Percentiles rank a stretch among this genome's conserved stretches.
phyloP scores from a whole-genome alignment of 2,329 filamentous ascomycete species.

The Paraphaeosphaeria minitans region DNA sequence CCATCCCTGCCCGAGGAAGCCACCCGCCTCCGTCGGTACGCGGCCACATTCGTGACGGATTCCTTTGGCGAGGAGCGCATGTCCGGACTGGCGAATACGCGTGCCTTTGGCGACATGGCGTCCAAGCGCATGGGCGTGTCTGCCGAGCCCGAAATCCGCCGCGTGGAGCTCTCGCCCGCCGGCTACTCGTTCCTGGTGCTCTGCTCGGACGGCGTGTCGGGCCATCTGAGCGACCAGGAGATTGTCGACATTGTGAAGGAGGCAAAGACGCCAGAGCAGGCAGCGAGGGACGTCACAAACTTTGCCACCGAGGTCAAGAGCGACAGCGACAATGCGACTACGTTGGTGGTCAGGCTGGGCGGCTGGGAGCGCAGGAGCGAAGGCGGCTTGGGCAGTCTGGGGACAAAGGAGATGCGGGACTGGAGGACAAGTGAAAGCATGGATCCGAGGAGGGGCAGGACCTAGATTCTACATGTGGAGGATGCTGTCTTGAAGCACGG shows the following conservation, averaged over 20 bases:
- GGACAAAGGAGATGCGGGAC: slow-evolving; percentile 89
- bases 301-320: slow-evolving; percentile 84
- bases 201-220: slow-evolving; percentile 86
- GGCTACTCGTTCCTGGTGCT: slow-evolving; percentile 90
- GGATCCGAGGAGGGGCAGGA: slow-evolving; percentile 75
- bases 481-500: neutral
- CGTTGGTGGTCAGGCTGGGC: slow-evolving; percentile 65
- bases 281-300: slow-evolving; percentile 75
- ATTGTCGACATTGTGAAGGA: slow-evolving; percentile 97
- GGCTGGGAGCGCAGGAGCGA: slow-evolving; percentile 75
- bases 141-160: slow-evolving; percentile 86
- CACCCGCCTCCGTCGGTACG: slow-evolving; percentile 81
- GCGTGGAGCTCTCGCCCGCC: slow-evolving; percentile 77
- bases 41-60: slow-evolving; percentile 86
- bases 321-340: slow-evolving; percentile 68
- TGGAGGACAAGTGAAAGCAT: slow-evolving; percentile 79
- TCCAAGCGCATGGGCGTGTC: slow-evolving; percentile 92
- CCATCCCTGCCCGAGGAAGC: slow-evolving; percentile 86
- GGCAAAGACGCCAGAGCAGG: slow-evolving; percentile 86
- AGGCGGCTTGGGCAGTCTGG: slow-evolving; percentile 84
- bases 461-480: neutral
- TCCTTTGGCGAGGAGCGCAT: slow-evolving; percentile 98
- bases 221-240: slow-evolving; percentile 87
- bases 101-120: slow-evolving; percentile 89
- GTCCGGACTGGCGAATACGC: slow-evolving; percentile 88